Conservation (phyloP, 1,139 yeast genomes). For the Yamadazyma taylorii region DNA sequence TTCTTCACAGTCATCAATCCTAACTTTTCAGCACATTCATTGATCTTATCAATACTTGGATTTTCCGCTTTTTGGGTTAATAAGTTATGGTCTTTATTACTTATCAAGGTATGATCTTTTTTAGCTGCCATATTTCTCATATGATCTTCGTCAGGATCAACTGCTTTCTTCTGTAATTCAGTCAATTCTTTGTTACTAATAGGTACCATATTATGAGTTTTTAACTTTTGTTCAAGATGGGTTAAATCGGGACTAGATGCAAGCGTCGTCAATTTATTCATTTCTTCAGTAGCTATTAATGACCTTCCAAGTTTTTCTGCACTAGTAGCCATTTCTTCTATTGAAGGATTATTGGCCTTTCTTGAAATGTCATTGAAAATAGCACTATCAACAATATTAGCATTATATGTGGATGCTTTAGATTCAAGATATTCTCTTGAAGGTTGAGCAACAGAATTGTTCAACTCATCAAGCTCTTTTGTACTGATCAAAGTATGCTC, state of each 20-base stretch:
- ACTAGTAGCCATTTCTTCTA: constrained; percentile 11
- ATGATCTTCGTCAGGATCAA: constrained; percentile 19
- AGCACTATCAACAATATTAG: constrained; percentile 11
- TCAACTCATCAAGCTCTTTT: constrained; percentile 17
- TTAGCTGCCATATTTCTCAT: constrained; percentile 14
- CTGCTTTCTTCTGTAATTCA: constrained; percentile 18
- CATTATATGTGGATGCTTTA: constrained; percentile 14
- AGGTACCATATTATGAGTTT: constrained; percentile 14
- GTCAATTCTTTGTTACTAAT: constrained; percentile 17
- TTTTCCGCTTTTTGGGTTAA: constrained; percentile 13
- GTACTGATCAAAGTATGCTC: constrained; percentile 21
- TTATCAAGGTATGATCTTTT: constrained; percentile 13
- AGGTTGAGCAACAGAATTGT: constrained; percentile 19
- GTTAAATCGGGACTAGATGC: constrained; percentile 26
- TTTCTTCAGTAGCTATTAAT: constrained; percentile 9
- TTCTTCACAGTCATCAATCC: constrained; percentile 17
- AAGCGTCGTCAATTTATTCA: constrained; percentile 9
- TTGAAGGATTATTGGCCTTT: constrained; percentile 18
- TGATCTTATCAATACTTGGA: constrained; percentile 18
- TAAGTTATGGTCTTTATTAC: constrained; percentile 16
- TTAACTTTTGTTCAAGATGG: constrained; percentile 27
- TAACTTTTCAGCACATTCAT: constrained; percentile 10
- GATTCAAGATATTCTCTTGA: constrained; percentile 14
- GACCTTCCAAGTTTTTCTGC: constrained; percentile 15
- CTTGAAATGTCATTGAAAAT: constrained; percentile 17